A percentile compares a stretch with the other conserved stretches of the same genome.
Evolutionary conservation across 306 rosid species (phyloP).

Genomic region (Herpetospermum pedunculosum): DNA sequence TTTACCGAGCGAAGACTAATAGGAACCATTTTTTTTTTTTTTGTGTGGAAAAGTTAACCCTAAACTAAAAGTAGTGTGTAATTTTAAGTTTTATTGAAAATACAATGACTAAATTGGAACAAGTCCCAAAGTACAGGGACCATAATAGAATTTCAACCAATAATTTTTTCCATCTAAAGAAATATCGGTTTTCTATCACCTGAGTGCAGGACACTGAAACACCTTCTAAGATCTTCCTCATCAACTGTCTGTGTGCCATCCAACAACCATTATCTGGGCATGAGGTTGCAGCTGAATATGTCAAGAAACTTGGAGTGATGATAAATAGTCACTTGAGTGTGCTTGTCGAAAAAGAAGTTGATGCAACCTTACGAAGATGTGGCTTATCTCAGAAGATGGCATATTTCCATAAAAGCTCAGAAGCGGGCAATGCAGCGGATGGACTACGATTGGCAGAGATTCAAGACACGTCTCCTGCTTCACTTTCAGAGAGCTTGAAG

Average conservation of each 20-base stretch:
- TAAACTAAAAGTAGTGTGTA: too few species aligned
- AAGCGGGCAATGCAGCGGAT: constrained; percentile 20
- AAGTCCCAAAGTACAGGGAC: too few species aligned
- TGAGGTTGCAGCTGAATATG: constrained; percentile 68
- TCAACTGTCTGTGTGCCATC: constrained; percentile 79
- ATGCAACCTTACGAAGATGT: constrained; percentile 53
- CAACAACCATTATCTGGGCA: constrained; percentile 71
- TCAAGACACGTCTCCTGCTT: constrained; percentile 53
- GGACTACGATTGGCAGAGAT: constrained; percentile 56
- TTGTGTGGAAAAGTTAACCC: too few species aligned
- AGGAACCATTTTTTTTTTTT: not conserved
- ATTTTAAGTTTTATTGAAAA: too few species aligned
- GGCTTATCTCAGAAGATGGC: constrained; percentile 70
- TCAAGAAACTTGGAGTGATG: constrained; percentile 64
- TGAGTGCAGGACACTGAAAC: constrained; percentile 70
- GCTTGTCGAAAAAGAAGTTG: constrained; percentile 78
- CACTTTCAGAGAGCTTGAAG: constrained; percentile 64
- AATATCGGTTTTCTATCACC: not conserved
- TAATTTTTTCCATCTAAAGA: not conserved
- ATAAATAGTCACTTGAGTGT: constrained; percentile 49
- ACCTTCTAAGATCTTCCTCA: constrained; percentile 85
- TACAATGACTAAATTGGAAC: too few species aligned
- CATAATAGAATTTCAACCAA: too few species aligned
- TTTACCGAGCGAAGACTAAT: too few species aligned
- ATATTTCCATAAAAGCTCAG: constrained; percentile 29